Percentiles rank a stretch among this genome's conserved stretches.
These are phyloP conservation scores for Eutypa lata DNA, from an alignment of 2,329 filamentous ascomycete genomes.

Conservation along the genomic window DNA sequence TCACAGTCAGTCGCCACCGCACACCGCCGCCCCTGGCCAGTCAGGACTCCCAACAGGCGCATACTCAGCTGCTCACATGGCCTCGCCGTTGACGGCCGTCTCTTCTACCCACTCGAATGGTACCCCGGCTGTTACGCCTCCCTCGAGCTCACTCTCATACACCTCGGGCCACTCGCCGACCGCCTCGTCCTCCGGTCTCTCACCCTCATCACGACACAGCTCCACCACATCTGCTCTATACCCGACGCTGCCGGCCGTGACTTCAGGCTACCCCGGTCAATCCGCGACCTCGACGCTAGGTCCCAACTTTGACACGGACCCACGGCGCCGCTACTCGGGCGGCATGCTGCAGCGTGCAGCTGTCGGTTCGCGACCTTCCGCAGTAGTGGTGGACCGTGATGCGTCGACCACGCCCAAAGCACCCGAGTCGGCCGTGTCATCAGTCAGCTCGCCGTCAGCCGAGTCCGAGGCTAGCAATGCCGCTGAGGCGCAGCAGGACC, in stretches of 20 bases:
- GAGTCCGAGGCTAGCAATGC: conserved; percentile 49
- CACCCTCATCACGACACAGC: conserved; percentile 61
- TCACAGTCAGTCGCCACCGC: conserved; percentile 49
- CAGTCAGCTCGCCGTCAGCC: conserved; percentile 53
- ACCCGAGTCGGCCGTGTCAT: conserved; percentile 37
- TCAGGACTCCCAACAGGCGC: conserved; percentile 31
- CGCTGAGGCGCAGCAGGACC: conserved; percentile 51
- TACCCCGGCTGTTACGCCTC: conserved; percentile 74
- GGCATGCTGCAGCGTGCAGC: conserved; percentile 63
- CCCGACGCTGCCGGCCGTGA: conserved; percentile 69
- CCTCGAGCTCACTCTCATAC: conserved; percentile 73
- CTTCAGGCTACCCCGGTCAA: conserved; percentile 65
- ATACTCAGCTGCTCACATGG: conserved; percentile 54
- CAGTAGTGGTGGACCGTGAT: conserved; percentile 33
- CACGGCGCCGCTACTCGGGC: conserved; percentile 63
- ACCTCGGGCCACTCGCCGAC: conserved; percentile 73
- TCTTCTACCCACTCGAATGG: conserved; percentile 56
- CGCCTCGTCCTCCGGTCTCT: conserved; percentile 68
- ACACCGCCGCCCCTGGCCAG: conserved; percentile 32
- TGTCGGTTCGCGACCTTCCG: conserved; percentile 40
- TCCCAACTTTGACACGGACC: conserved; percentile 60
- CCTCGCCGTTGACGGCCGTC: conserved; percentile 57
- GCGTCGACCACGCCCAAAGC: conserved; percentile 42
- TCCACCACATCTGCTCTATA: conserved; percentile 65
- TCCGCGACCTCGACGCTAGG: conserved; percentile 70